Percentiles rank a stretch among this genome's conserved stretches.
Conservation (phyloP, 1,139 yeast genomes). For the Yamadazyma atlantica region DNA sequence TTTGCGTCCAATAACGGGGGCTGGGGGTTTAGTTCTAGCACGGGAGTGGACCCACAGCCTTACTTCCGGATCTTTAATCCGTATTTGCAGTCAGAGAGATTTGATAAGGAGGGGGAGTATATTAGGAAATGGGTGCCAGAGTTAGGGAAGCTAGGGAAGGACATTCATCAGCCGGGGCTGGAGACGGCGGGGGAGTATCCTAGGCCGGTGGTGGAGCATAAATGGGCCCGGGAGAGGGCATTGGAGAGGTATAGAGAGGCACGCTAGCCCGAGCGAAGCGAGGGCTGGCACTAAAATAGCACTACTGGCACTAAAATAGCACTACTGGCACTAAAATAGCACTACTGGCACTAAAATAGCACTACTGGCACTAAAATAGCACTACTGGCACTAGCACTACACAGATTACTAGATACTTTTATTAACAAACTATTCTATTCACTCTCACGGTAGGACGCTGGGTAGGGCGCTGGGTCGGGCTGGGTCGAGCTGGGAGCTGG, state of each 20-base stretch:
- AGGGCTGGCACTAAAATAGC: slow-evolving; percentile 10
- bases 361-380: no score
- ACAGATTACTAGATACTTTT: no score
- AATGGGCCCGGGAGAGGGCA: slow-evolving; percentile 35
- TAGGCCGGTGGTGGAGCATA: slow-evolving; percentile 41
- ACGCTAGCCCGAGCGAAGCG: no score
- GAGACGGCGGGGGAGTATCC: slow-evolving; percentile 37
- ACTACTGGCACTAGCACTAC: no score
- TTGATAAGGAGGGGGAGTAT: slow-evolving; percentile 46
- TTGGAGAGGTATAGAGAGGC: slow-evolving; percentile 37
- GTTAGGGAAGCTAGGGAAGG: slow-evolving; percentile 29
- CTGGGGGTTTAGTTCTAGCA: slow-evolving; percentile 55
- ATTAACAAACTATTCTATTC: not conserved
- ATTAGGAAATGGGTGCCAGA: slow-evolving; percentile 55
- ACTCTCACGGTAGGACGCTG: no score
- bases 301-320: no score
- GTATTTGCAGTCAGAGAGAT: slow-evolving; percentile 47
- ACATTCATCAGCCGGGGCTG: slow-evolving; percentile 39
- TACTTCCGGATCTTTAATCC: slow-evolving; percentile 58
- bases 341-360: no score
- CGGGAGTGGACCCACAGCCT: slow-evolving; percentile 56
- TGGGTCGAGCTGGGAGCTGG: no score
- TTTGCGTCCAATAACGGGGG: slow-evolving; percentile 57
- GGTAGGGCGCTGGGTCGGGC: not conserved
- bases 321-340: no score